Percentiles rank a stretch among this genome's conserved stretches.
Conservation (phyloP, 1,284 basidiomycete genomes). For the Cryptococcus hybrid region DNA sequence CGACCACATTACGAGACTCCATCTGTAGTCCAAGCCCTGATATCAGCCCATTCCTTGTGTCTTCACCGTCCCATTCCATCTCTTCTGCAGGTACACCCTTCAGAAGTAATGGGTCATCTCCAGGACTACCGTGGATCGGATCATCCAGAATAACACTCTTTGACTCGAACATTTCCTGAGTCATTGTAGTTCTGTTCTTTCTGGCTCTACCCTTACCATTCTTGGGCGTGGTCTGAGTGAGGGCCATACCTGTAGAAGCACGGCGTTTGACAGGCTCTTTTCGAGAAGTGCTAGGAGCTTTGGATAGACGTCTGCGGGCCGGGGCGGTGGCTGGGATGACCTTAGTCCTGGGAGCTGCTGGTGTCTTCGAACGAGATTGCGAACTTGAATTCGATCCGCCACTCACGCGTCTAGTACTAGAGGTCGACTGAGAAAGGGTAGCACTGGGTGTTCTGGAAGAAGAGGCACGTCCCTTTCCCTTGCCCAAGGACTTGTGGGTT, state of each 20-base stretch:
- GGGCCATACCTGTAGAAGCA: slow-evolving; percentile 1
- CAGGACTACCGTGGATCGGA: slow-evolving; percentile 18
- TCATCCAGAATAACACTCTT: slow-evolving; percentile 9
- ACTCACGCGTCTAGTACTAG: slow-evolving; percentile 2
- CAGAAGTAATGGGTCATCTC: slow-evolving; percentile 28
- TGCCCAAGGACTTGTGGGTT: neutral
- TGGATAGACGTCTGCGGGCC: neutral
- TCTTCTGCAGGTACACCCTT: neutral
- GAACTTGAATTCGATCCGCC: neutral
- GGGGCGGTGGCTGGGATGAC: slow-evolving; percentile 9
- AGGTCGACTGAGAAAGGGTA: slow-evolving; percentile 2
- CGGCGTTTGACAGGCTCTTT: slow-evolving; percentile 8
- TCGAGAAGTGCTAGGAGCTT: neutral
- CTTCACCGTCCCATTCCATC: neutral
- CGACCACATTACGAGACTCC: no score
- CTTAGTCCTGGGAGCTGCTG: neutral
- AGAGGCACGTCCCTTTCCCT: slow-evolving; percentile 1
- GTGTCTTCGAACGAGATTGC: neutral
- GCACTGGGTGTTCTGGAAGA: slow-evolving; percentile 3
- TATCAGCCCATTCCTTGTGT: neutral
- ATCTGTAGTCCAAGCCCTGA: slow-evolving; percentile 1
- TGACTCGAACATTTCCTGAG: slow-evolving; percentile 5
- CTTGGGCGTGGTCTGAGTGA: slow-evolving; percentile 1
- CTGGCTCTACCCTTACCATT: slow-evolving; percentile 1
- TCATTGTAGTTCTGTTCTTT: slow-evolving; percentile 5